Base-by-base conservation (phyloP, 2,329 filamentous ascomycete species). In the Pleoardoris graminearum region DNA sequence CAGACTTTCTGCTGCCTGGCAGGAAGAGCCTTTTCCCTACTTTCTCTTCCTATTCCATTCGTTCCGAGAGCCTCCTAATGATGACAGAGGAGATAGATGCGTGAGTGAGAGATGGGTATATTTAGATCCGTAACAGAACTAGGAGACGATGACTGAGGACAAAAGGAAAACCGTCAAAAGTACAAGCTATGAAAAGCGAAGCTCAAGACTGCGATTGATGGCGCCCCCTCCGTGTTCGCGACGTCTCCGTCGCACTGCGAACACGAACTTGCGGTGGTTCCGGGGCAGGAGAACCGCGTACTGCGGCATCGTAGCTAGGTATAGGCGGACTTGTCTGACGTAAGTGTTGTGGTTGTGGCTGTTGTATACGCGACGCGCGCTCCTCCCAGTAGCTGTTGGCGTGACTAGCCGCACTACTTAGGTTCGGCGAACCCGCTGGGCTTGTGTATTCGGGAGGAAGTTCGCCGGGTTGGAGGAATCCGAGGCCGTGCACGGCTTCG, bases 221-320 rank as follows among this genome's bases (percentile, higher is more conserved):
- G 16, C 53, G 54, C 3, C 46, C 35, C 39, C 57, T 48, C 22
- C 59, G 48, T 38, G 43, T 53, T 11, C 51, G 60, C 32, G 61
- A 63, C 6, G 42, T 61, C 42, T 61, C 42, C 4, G 62, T 66
- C 36, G 48, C 62, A 27, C 61, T 62, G 10, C 62, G 54, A 12
- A 62, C 50, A n/a, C 62, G 51, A 16, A 63, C 53, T 37, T 59
- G 59, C 6, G 59, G 60, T 6, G 42, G 22, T 46, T 55, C 49
- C 11, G 42, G 43, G 12, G 39, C 57, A 8, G 67, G 63, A 36
- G 62, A 54, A 91, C 95, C 69, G 87, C 97, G 70, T 79, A 91
- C 80, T 1, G 89, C 90, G 54, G 90, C 89, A 70, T 86, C 89
- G 69, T 95, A 95, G 64, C 85, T 92, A 2, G 90, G 90, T 58